Evolutionary conservation across 2,329 filamentous ascomycete genomes (phyloP), one percentile per base, ranked within the genome.

Genomic region (Fusarium oligoseptatum): DNA sequence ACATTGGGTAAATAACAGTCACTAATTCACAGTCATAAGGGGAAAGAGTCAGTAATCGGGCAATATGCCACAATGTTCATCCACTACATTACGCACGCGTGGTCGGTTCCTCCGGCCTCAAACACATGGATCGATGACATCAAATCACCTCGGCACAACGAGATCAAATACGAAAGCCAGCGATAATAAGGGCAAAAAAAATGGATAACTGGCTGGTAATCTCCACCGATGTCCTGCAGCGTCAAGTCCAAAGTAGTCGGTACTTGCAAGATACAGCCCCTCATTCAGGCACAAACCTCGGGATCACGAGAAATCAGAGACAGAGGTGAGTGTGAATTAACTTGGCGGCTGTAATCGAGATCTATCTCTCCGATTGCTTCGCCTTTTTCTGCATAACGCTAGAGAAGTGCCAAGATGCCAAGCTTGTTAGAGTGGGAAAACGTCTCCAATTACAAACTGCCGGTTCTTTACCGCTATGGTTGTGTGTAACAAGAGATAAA

Each of bases 81-180:
- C 50, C 32, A 43, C 20, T 67, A 9, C 41, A n/a, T 55, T 67
- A 29, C 41, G 36, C 57, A 61, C 55, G 57, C 43, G 17, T 70
- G 55, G 27, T 52, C 20, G 48, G 34, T 41, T 24, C 24, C 39
- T 32, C 37, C 27, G 32, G 24, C 37, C 37, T 56, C 24, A 32
- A 48, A 45, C 65, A 27, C 36, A 60, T 58, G 32, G 29, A 73
- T 60, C 62, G 58, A 75, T 70, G 66, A 70, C 72, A 74, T 75
- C 69, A 75, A 61, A 64, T 43, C 61, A 52, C 41, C 48, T 70
- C 58, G 71, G 57, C 64, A 65, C 17, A 55, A 45, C 20, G 15
- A 50, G 43, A 39, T 24, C 55, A 24, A 34, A 24, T 15, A 56
- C 24, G 41, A 56, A 64, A 43, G 34, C 29, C 29, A 41, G 20